Base-by-base conservation (phyloP, 169 alveolate species). In the Plasmodium adleri region DNA sequence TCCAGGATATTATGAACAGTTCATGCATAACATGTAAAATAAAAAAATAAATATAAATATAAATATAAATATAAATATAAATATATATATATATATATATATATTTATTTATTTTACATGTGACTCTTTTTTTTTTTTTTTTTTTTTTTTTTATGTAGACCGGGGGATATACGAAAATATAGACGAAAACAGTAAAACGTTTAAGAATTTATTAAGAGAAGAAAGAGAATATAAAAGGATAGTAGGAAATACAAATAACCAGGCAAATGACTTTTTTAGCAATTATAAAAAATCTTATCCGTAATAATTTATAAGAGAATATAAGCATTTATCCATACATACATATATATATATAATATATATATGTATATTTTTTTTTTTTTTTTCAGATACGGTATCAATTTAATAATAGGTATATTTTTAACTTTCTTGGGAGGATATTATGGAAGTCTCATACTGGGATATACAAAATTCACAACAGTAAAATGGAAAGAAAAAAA, bases 161-260 rank as follows among this genome's bases (percentile, higher is more conserved):
- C 47, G 90, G 17, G 90, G 90, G 5, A 78, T 78, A 52, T 78
- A 78, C n/a, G 90, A 78, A 64, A 78, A 78, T 28, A 67, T 78
- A 43, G 54, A 78, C 60, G 3, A 66, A 54, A 67, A 78, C 26
- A 78, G 90, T 32, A 39, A 66, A 58, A 50, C 90, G 15, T 78
- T 78, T 59, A 78, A 67, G 20, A 66, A 78, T 13, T 59, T 78
- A 22, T 59, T 49, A 22, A 78, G 67, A 10, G 90, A 78, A 58
- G 90, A 78, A 66, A 78, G 64, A 45, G 50, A 52, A 56, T 78
- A 78, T 45, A 64, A 78, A 52, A 78, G 22, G 45, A 13, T 78
- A 28, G 22, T 78, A 1, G 78, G 78, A 5, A n/a, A 78, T 3
- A 66, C 58, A 15, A 66, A 52, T 43, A 50, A 78, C 70, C 22